Evolutionary conservation across 208 protist genomes (phyloP).

Genomic region (Balamuthia mandrillaris): DNA sequence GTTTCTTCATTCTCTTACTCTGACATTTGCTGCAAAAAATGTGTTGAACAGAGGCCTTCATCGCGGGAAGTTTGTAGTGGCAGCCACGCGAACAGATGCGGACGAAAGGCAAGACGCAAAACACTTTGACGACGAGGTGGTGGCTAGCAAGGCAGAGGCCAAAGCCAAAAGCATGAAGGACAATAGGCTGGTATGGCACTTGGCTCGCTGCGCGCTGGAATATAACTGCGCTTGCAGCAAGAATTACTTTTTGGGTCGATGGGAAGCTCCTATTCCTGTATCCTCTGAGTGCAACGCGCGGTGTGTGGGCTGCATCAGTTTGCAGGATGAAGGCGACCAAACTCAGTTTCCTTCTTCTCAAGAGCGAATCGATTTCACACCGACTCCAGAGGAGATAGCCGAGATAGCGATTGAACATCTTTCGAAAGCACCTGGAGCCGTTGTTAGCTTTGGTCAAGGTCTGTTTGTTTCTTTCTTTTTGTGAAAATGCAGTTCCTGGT

Average conservation of each 20-base stretch:
- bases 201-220: background rate
- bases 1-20: background rate
- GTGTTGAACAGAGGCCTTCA: too few species aligned
- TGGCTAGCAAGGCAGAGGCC: background rate
- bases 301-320: background rate
- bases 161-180: background rate
- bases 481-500: too few species aligned
- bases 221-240: background rate
- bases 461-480: background rate
- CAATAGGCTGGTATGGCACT: background rate
- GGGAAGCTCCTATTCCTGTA: background rate
- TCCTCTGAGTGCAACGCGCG: background rate
- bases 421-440: background rate
- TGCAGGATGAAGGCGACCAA: background rate
- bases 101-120: background rate
- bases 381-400: background rate
- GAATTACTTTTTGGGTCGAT: conserved; percentile 2
- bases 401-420: background rate
- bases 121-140: conserved; percentile 7
- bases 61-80: background rate
- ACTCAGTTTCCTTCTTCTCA: background rate
- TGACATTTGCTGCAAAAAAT: too few species aligned
- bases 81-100: background rate
- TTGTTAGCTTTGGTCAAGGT: background rate
- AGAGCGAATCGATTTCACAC: background rate